Percentiles rank a stretch among this genome's conserved stretches.
Conservation (phyloP, 345 rosid genomes). For the Garcia nutans region DNA sequence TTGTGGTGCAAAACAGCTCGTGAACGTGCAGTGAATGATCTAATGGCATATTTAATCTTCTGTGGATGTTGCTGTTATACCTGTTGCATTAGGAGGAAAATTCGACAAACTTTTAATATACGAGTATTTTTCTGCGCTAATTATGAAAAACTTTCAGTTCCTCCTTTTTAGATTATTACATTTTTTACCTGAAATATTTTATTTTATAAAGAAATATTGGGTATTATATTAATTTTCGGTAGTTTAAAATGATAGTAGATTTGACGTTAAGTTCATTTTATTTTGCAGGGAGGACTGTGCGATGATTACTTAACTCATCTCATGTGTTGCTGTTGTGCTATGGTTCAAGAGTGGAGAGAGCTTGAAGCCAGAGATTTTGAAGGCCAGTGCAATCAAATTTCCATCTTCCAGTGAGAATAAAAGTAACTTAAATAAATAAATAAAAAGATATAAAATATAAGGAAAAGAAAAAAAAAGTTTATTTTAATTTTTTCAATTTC, state of each 20-base stretch:
- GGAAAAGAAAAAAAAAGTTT: no score
- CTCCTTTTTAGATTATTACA: background rate
- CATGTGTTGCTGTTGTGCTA: constrained; percentile 35
- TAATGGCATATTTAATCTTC: constrained; percentile 25
- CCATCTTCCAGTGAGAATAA: no score
- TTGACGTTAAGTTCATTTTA: no score
- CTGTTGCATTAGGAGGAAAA: constrained; percentile 25
- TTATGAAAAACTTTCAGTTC: background rate
- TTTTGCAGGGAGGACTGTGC: constrained; percentile 21
- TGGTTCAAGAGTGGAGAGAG: constrained; percentile 41
- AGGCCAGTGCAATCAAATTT: background rate
- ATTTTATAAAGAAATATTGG: no score
- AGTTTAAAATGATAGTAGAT: no score
- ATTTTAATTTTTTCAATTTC: no score
- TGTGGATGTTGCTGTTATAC: constrained; percentile 38
- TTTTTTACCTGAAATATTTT: background rate
- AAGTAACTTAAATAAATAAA: no score
- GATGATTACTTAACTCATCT: constrained; percentile 36
- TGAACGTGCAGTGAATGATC: constrained; percentile 19
- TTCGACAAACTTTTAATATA: constrained; percentile 20
- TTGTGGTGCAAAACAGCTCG: constrained; percentile 18
- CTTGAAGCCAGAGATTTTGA: constrained; percentile 27
- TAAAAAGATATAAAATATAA: no score
- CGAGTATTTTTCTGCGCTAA: constrained; percentile 9
- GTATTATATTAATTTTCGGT: no score